Evolutionary conservation across 768 basidiomycete species (phyloP), one percentile per base, ranked within the genome.

Genomic region (Coprinopsis cinerea): DNA sequence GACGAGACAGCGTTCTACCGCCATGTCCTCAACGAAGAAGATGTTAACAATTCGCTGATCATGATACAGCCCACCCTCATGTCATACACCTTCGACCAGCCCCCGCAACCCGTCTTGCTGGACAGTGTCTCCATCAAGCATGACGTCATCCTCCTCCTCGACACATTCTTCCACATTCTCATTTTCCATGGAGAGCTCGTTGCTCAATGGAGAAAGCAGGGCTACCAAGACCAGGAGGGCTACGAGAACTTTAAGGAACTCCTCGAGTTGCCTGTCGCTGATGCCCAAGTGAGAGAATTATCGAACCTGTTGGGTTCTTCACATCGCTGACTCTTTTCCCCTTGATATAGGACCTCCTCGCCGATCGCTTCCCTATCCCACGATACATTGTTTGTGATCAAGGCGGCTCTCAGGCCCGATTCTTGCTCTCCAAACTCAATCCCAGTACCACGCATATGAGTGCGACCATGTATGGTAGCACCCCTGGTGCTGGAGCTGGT

Each of bases 21-120:
- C 56, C 96, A 97, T 67, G 81, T 96, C 32, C 72, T 98, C 36
- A 93, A 97, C 65, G 88, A 94, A 63, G 93, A 94, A 67, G 96
- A 99, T 61, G 95, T 97, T 61, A 98, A 98, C 76, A 97, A 97
- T 68, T 97, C 95, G 13, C 71, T 99, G 51, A 96, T 98, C 68
- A 98, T 98, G 96, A 99, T 99, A 44, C 96, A 99, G 66, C 96
- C 96, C 2, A 99, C 96, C 6, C 80, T 99, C 44, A 98, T 98
- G 94, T 94, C 93, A 2, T 99, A 98, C 68, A 86, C 88, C 6
- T 88, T 98, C 64, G 96, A 99, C 63, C 79, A 83, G 2, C 78
- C 83, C 9, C 85, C 96, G 13, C 90, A 93, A 58, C 96, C 96
- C 15, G 95, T 98, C 26, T 75, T 99, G 17, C 83, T 99, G 26